Evolutionary conservation across 495 filamentous ascomycete species (phyloP).

Genomic region (Lophiotrema nucula): DNA sequence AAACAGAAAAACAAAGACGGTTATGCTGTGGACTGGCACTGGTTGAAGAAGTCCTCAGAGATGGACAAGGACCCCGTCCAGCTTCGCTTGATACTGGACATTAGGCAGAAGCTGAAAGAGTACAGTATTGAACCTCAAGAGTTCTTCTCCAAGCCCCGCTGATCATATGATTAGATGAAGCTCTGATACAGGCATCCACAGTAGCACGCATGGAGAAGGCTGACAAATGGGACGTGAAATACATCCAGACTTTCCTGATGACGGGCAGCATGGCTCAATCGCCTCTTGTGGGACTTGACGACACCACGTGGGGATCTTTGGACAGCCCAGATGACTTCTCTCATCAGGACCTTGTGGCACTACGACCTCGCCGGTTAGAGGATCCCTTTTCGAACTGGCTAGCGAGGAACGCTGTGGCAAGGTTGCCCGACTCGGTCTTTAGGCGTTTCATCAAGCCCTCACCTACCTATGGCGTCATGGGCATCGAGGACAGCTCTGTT

Average conservation of each 20-base stretch:
- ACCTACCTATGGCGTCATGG: neutral
- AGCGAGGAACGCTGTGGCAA: neutral
- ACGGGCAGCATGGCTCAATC: neutral
- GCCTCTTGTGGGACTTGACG: neutral
- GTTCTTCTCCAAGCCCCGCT: neutral
- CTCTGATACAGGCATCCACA: constrained; percentile 10
- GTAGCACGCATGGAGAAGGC: neutral
- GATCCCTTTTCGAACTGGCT: constrained; percentile 9
- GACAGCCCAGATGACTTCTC: constrained; percentile 7
- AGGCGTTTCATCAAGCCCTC: neutral
- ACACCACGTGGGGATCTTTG: neutral
- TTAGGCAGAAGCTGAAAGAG: constrained; percentile 11
- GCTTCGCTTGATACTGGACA: constrained; percentile 8
- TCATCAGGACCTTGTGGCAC: neutral
- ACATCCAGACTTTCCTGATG: neutral
- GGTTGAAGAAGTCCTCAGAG: constrained; percentile 2
- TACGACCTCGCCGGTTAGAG: neutral
- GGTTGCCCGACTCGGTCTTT: neutral
- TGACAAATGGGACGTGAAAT: neutral
- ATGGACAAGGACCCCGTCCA: constrained; percentile 7
- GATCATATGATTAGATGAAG: constrained; percentile 11
- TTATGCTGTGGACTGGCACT: constrained; percentile 3
- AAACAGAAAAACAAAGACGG: neutral
- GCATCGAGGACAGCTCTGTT: neutral
- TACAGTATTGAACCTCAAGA: constrained; percentile 20